Conservation (phyloP, 805 yeast genomes). For the Citeromyces matritensis region DNA sequence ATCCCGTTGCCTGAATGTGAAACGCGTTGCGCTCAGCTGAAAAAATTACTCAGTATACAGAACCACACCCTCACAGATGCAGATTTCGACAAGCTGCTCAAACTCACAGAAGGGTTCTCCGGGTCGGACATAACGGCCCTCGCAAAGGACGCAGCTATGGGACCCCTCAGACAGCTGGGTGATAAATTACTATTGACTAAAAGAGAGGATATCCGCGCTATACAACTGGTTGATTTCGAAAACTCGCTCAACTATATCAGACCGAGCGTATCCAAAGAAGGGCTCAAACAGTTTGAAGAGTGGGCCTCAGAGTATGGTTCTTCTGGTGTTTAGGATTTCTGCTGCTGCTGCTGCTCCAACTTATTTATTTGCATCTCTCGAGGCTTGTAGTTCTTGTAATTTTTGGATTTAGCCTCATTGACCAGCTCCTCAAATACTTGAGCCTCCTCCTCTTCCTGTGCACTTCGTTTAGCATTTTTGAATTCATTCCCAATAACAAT, state of each 20-base stretch:
- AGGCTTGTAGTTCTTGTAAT: no score
- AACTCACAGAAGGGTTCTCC: constrained; percentile 70
- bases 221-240: constrained; percentile 57
- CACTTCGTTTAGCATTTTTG: constrained; percentile 39
- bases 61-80: constrained; percentile 49
- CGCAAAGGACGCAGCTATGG: constrained; percentile 97
- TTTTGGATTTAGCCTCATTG: constrained; percentile 17
- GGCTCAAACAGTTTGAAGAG: constrained; percentile 63
- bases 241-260: constrained; percentile 66
- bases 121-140: constrained; percentile 88
- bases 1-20: constrained; percentile 87
- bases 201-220: constrained; percentile 66
- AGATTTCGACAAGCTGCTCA: constrained; percentile 47
- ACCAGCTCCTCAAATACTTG: constrained; percentile 53
- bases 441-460: constrained; percentile 62
- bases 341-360: no score
- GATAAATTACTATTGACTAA: constrained; percentile 60
- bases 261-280: constrained; percentile 80
- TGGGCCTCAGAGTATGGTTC: constrained; percentile 87
- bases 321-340: constrained; percentile 56
- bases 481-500: constrained; percentile 51
- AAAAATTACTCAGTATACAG: constrained; percentile 54
- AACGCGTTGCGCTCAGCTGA: constrained; percentile 61
- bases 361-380: not conserved
- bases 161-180: constrained; percentile 82